Conservation (phyloP, 345 rosid species). For the Gynandropsis gynandra region DNA sequence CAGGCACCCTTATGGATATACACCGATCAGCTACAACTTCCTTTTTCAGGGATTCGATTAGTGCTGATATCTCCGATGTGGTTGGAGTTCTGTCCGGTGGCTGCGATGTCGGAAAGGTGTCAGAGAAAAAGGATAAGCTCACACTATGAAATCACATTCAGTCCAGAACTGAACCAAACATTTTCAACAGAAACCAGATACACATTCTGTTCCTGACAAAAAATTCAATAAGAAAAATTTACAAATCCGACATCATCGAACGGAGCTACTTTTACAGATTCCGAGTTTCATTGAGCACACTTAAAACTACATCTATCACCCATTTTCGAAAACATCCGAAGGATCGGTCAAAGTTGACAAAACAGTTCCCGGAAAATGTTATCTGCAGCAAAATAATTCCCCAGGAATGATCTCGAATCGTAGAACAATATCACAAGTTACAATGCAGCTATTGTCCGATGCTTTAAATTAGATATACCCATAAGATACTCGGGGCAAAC, state of each 20-base stretch:
- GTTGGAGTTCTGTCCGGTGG: slow-evolving; percentile 24
- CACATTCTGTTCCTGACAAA: background rate
- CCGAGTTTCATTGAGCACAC: too few relatives aligned
- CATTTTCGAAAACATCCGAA: background rate
- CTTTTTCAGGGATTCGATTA: slow-evolving; percentile 59
- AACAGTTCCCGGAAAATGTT: background rate
- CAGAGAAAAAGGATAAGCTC: background rate
- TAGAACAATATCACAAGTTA: slow-evolving; percentile 8
- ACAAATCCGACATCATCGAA: background rate
- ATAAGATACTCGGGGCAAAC: background rate
- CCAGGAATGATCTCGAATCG: background rate
- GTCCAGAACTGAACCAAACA: background rate
- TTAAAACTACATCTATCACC: background rate
- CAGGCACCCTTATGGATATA: slow-evolving; percentile 52
- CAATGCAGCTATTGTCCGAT: slow-evolving; percentile 24
- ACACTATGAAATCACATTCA: too few relatives aligned
- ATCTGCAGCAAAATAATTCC: background rate
- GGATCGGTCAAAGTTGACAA: background rate
- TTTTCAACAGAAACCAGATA: background rate
- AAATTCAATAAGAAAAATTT: background rate
- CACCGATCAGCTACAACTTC: slow-evolving; percentile 58
- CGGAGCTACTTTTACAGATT: background rate
- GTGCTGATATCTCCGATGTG: slow-evolving; percentile 40
- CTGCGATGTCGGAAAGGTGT: slow-evolving; percentile 8
- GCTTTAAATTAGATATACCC: background rate